Evolutionary conservation across 352 stramenopile species (phyloP), one percentile per base, ranked within the genome.

Genomic region (Blastocystis sp.): DNA sequence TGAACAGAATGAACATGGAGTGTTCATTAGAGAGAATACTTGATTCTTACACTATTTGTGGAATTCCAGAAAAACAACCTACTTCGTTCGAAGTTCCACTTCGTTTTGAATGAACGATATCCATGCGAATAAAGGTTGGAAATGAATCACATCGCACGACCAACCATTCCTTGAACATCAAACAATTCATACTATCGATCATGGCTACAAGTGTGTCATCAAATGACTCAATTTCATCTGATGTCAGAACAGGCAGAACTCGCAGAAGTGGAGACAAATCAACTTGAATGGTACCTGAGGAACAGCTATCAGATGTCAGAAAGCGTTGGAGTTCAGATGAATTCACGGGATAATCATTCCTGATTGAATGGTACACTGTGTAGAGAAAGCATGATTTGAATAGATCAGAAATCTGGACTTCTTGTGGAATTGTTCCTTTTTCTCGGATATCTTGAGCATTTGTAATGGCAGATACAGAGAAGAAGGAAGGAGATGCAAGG

Each of bases 351-450:
- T 37, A 32, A 19, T 83, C 42, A 19, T 52, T 52, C 5, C 27
- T 14, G 49, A 83, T 66, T 2, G 27, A 51, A 49, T 65, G 27
- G 27, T 66, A 83, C 11, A 83, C 16, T 1, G 42, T 66, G 49
- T 83, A 83, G 4, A 83, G 43, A 43, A 83, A 83, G 54, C 71
- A 83, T 12, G 71, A 83, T 56, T 83, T 83, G n/a, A 83, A 83
- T 2, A 83, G 51, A 29, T 52, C n/a, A 27, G 57, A 54, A 24
- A 83, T 43, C 21, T 54, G 11, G 43, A 43, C 14, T 42, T 83
- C 46, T 37, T 83, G 71, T 2, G 67, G 67, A 61, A 80, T 63
- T 58, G 19, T 32, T 42, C 32, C 51, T n/a, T 58, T 73, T 29
- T 77, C 14, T 24, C 43, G 65, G 2, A 46, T 39, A 37, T 83